Base-by-base conservation (phyloP, 2,329 filamentous ascomycete genomes). In the Aspergillus sp. region DNA sequence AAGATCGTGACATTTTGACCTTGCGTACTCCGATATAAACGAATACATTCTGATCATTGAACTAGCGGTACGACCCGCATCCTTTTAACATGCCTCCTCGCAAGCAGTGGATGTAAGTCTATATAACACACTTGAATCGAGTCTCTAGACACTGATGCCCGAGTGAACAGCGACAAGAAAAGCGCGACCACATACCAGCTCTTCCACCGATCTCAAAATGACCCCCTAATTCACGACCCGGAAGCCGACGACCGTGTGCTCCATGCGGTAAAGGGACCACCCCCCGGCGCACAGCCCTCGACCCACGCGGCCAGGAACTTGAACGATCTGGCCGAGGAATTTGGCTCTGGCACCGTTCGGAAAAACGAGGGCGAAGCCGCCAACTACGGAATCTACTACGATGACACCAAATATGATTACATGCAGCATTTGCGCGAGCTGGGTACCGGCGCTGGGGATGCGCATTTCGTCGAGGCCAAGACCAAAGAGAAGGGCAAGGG, bases 361-460 rank as follows among this genome's bases (percentile, higher is more conserved):
- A 85, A 86, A 58, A 98, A 99, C 75, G 95, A 99, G 77, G 96
- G 96, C 69, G 93, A 99, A 79, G 95, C 96, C 9, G 95, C 96
- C 66, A 91, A 90, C 74, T 87, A 97, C 77, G 95, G 95, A 64
- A 86, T 99, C 65, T 99, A 90, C 82, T 99, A 85, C 76, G 96
- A 99, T 77, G 95, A 99, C 78, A 90, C 91, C 65, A 86, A 91
- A 71, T 99, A 99, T 78, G 95, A 99, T 77, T 99, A 99, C 80
- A 99, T 99, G 95, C 95, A 99, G 77, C 95, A 99, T 77, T 81
- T 99, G 83, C 90, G 92, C 57, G 95, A 98, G 69, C 80, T 99
- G n/a, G 88, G 88, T 58, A 77, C 81, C 49, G 91, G 77, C 6
- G 77, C 75, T 5, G 90, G 90, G 31, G 89, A 92, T 57, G 86